Evolutionary conservation across 768 basidiomycete genomes (phyloP).

Genomic region (Trametes cinnabarina): DNA sequence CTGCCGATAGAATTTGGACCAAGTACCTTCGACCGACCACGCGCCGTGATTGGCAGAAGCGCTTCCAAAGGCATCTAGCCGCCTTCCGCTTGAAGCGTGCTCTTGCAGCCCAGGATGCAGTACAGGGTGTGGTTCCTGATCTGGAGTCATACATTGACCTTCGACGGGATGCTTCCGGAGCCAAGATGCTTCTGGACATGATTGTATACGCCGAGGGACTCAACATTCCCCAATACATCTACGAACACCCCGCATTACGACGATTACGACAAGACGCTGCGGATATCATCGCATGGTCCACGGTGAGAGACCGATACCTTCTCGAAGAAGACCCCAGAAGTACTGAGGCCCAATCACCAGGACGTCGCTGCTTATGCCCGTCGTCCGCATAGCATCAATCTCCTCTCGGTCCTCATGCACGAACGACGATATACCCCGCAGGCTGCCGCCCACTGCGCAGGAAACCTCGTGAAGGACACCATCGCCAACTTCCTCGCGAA

Average conservation of each 20-base stretch:
- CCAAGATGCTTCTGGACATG: constrained; percentile 49
- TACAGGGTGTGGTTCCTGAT: constrained; percentile 34
- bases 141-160: constrained; percentile 47
- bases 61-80: constrained; percentile 39
- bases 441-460: constrained; percentile 45
- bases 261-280: constrained; percentile 41
- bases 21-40: constrained; percentile 36
- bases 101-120: constrained; percentile 28
- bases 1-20: constrained; percentile 36
- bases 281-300: constrained; percentile 53
- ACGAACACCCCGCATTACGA: constrained; percentile 28
- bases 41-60: constrained; percentile 39
- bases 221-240: constrained; percentile 32
- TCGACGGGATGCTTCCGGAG: constrained; percentile 48
- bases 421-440: constrained; percentile 46
- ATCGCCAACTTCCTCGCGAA: constrained; percentile 35
- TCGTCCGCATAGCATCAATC: constrained; percentile 44
- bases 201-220: constrained; percentile 53
- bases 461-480: constrained; percentile 38
- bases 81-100: constrained; percentile 34
- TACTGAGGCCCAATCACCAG: constrained; percentile 32
- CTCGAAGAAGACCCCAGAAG: not conserved
- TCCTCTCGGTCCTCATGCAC: constrained; percentile 49
- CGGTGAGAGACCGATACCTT: constrained; percentile 37
- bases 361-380: constrained; percentile 59